A percentile compares a stretch with the other conserved stretches of the same genome.
These are phyloP conservation scores for Lactarius indigo DNA, from an alignment of 768 basidiomycete genomes.

Conservation along the genomic window DNA sequence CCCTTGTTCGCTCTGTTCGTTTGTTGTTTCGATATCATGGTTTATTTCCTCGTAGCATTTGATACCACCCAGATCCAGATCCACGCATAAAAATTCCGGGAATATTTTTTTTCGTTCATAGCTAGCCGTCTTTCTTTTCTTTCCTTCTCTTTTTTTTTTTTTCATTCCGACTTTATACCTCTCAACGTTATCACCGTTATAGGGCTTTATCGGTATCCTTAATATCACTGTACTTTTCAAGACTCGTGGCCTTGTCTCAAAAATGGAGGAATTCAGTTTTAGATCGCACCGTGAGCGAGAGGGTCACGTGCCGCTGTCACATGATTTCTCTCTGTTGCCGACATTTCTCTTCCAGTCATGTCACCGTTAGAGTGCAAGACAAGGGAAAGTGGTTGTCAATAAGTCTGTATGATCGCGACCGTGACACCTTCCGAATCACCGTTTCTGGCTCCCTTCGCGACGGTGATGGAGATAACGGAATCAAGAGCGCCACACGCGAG, in stretches of 20 bases:
- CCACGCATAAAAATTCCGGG: neutral
- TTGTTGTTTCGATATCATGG: slow-evolving; percentile 14
- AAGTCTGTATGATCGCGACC: no score
- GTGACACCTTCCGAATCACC: no score
- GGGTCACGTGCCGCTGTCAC: no score
- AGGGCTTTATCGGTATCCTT: slow-evolving; percentile 11
- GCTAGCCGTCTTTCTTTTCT: neutral
- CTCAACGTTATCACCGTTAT: neutral
- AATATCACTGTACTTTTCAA: slow-evolving; percentile 15
- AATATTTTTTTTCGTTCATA: neutral
- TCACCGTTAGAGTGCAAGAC: no score
- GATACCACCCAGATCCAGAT: neutral
- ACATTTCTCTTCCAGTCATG: no score
- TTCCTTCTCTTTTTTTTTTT: no score
- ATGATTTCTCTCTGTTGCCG: no score
- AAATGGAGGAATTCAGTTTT: neutral
- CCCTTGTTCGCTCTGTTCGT: neutral
- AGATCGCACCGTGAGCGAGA: neutral
- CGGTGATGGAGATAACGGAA: no score
- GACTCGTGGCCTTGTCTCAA: neutral
- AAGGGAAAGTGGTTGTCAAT: no score
- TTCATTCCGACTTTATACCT: neutral
- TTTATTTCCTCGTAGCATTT: neutral
- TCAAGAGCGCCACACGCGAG: no score
- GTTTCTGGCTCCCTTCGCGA: no score